Base-by-base conservation (phyloP, 148 eudicot species). In the Fagopyrum esculentum region DNA sequence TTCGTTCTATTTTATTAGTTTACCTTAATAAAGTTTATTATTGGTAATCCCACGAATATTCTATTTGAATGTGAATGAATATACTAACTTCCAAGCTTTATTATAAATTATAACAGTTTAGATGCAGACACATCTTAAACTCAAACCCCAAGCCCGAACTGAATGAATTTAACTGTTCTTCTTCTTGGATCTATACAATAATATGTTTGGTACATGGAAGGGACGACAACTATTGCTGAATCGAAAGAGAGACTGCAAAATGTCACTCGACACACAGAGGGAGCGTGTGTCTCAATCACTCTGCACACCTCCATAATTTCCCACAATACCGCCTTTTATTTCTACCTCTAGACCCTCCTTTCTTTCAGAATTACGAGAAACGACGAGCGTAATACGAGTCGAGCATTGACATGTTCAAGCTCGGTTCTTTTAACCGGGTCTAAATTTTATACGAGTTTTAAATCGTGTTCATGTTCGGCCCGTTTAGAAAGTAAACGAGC, bases 201-300 rank as follows among this genome's bases (percentile, higher is more conserved):
- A 22, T 22, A 22, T 22, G 26, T 22, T 55, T 55, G 26, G 2
- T 9, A 50, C 12, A 10, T 51, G 56, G 8, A 55, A n/a, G 22
- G 60, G 60, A n/a, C 22, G 40, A 6, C 60, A 55, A n/a, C 26
- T n/a, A 55, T n/a, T 57, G 63, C 7, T 57, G 1, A 57, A 57
- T 57, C 9, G 63, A 19, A 57, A 55, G 59, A 52, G 56, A 51
- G 56, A 55, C 59, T 55, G 60, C 22, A 55, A 55, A 55, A 13
- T 16, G 60, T 55, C 60, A 16, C 60, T 55, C 22, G 3, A n/a
- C 60, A 55, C 2, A 3, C 43, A 61, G 43, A 61, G 68, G 66
- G 43, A 61, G 68, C 43, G 68, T 61, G 68, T 26, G 43, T 29
- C 68, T 61, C 68, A 26, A 43, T 61, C 68, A 61, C 68, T 61